A percentile compares a stretch with the other conserved stretches of the same genome.
These are phyloP conservation scores for Platanthera zijinensis DNA, from an alignment of 106 monocot genomes.

Conservation along the genomic window DNA sequence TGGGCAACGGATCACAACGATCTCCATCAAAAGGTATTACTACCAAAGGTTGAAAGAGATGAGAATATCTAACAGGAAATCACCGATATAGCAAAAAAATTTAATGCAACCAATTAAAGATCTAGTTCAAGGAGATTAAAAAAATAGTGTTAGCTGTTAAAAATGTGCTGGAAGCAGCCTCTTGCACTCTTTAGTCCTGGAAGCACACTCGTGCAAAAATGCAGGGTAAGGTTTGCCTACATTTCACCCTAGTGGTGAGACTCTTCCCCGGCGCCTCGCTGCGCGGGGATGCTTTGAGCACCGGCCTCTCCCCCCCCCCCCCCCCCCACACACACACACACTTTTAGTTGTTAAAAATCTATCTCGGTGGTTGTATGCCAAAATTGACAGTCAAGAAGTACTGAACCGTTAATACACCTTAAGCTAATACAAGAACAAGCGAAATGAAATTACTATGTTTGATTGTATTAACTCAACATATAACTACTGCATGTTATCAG, in stretches of 20 bases:
- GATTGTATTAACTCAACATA: background rate
- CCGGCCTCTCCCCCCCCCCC: no score
- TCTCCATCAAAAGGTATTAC: background rate
- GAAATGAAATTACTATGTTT: background rate
- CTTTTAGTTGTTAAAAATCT: background rate
- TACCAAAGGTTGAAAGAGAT: background rate
- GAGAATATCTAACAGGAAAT: background rate
- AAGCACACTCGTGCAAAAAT: no score
- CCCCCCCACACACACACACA: no score
- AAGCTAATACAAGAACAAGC: background rate
- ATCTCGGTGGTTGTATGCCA: background rate
- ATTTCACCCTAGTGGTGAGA: no score
- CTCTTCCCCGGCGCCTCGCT: no score
- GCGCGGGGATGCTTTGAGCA: no score
- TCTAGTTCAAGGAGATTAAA: background rate
- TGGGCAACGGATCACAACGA: no score
- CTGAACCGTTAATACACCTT: background rate
- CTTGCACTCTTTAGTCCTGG: no score
- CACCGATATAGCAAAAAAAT: background rate
- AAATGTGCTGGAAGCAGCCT: no score
- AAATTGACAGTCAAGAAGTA: background rate
- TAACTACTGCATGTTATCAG: background rate
- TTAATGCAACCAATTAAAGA: background rate
- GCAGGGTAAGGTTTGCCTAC: no score
- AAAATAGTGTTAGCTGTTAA: background rate